A percentile compares a stretch with the other conserved stretches of the same genome.
Evolutionary conservation across 2,329 filamentous ascomycete genomes (phyloP).

Genomic region (Sclerotinia minor): DNA sequence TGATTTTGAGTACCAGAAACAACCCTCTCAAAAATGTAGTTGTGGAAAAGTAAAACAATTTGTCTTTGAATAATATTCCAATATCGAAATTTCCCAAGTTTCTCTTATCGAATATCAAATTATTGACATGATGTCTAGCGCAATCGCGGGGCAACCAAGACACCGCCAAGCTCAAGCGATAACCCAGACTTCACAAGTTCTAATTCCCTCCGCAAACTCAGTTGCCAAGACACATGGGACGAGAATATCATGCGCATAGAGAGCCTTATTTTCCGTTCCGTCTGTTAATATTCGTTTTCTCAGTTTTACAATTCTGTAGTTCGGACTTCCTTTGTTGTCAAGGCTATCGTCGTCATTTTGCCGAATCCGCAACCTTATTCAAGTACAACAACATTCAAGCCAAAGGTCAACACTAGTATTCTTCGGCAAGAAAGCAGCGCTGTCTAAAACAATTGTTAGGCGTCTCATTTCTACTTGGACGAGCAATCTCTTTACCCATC

Average conservation of each 20-base stretch:
- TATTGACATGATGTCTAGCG: slow-evolving; percentile 31
- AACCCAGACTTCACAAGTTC: slow-evolving; percentile 27
- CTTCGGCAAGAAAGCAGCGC: not conserved
- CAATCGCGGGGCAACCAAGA: slow-evolving; percentile 33
- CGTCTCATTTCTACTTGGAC: not conserved
- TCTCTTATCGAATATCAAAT: slow-evolving; percentile 27
- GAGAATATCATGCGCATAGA: slow-evolving; percentile 1
- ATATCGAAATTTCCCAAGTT: slow-evolving; percentile 10
- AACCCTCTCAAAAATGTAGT: not conserved
- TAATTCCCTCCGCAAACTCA: slow-evolving; percentile 15
- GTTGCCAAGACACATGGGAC: not conserved
- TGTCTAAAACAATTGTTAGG: not conserved
- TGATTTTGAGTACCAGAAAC: not conserved
- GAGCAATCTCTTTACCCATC: not conserved
- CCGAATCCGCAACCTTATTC: slow-evolving; percentile 11
- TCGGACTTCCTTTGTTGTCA: slow-evolving; percentile 4
- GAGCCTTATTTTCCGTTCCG: not conserved
- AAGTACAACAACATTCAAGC: not conserved
- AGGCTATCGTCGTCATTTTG: not conserved
- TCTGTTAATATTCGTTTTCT: not conserved
- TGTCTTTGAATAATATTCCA: not conserved
- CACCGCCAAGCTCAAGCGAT: slow-evolving; percentile 27
- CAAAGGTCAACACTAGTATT: slow-evolving; percentile 4
- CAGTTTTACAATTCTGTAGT: not conserved
- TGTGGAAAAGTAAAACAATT: not conserved